These are phyloP conservation scores for Malbranchea zuffiana DNA, from an alignment of 2,329 filamentous ascomycete species.

Conservation along the genomic window DNA sequence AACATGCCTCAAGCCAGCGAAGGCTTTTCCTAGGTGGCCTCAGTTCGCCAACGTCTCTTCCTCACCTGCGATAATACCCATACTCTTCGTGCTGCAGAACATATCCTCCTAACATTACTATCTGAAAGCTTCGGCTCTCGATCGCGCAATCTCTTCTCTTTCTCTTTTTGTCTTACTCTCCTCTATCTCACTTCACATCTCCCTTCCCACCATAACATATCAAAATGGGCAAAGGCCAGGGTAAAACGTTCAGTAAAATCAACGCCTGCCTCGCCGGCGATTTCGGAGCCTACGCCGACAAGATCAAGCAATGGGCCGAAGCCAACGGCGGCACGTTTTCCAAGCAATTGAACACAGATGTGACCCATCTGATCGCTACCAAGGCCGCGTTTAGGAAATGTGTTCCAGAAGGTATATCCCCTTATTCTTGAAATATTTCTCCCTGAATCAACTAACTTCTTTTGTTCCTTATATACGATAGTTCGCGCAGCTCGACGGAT, in stretches of 20 bases:
- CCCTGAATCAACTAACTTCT: background rate
- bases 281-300: slow-evolving; percentile 43
- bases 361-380: slow-evolving; percentile 65
- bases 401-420: slow-evolving; percentile 29
- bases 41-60: too few species aligned
- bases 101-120: background rate
- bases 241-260: slow-evolving; percentile 41
- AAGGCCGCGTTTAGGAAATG: slow-evolving; percentile 48
- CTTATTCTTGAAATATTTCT: background rate
- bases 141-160: slow-evolving; percentile 1
- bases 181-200: slow-evolving; percentile 1
- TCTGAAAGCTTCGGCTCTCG: background rate
- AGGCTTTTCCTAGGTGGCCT: too few species aligned
- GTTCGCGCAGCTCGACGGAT: slow-evolving; percentile 32
- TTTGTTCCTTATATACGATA: slow-evolving; percentile 15
- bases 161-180: background rate
- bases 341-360: slow-evolving; percentile 39
- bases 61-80: too few species aligned
- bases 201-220: too few species aligned
- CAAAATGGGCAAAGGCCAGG: slow-evolving; percentile 30
- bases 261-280: slow-evolving; percentile 50
- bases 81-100: background rate
- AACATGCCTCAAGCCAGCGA: too few species aligned
- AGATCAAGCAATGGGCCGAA: slow-evolving; percentile 56
- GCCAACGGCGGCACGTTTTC: slow-evolving; percentile 51